Base-by-base conservation (phyloP, 139 green algal species). In the Spirogloea muscicola region DNA sequence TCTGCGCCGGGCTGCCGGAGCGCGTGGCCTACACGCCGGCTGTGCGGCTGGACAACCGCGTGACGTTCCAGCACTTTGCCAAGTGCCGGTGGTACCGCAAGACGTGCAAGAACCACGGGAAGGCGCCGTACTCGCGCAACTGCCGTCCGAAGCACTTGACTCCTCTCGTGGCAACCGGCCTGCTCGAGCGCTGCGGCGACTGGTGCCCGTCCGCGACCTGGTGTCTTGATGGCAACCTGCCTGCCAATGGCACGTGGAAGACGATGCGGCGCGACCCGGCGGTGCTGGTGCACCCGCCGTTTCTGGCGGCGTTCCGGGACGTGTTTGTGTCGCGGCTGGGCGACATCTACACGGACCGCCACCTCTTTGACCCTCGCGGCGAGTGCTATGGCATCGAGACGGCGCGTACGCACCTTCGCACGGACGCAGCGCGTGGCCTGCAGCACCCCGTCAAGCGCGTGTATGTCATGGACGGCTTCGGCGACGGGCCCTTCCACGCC, bases 121-220 rank as follows among this genome's bases (percentile, higher is more conserved):
- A n/a, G n/a, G n/a, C n/a, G n/a, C n/a, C n/a, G n/a, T n/a, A n/a
- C n/a, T n/a, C n/a, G n/a, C n/a, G n/a, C n/a, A n/a, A n/a, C n/a
- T n/a, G n/a, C n/a, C n/a, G n/a, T n/a, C n/a, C n/a, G n/a, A n/a
- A n/a, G n/a, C n/a, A 3, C 5, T 10, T 76, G 4, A 52, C 46
- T 10, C 25, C 25, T n/a, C 49, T 49, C 39, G 67, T 76, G 27
- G 67, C 67, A 13, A 49, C 67, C 27, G 49, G 49, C 9, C 49
- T 69, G n/a, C 21, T 48, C 1, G 67, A 69, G 41, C 55, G 67
- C 55, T 76, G 67, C 40, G 67, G 66, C 33, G 48, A 36, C 27
- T 76, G 67, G 67, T 76, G 67, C 58, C 67, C 67, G 1, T 33
- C 31, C 18, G 49, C 52, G 18, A 66, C 58, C 36, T 27, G 36